These are phyloP conservation scores for Neurospora sp. DNA, from an alignment of 2,329 filamentous ascomycete genomes.

Conservation along the genomic window DNA sequence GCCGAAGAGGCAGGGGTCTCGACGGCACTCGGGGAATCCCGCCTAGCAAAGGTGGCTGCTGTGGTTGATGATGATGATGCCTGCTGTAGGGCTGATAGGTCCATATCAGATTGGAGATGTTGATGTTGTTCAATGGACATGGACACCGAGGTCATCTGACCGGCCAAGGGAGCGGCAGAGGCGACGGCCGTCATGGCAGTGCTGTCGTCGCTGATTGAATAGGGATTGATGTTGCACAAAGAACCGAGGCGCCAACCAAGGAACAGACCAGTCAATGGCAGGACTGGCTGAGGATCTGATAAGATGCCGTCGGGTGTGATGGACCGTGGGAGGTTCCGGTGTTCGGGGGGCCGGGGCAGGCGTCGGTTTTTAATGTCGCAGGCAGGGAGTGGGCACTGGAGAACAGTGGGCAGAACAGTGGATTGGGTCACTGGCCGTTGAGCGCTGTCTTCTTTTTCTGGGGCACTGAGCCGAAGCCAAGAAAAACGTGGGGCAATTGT, in stretches of 20 bases:
- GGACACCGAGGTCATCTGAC: constrained; percentile 1
- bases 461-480: not conserved
- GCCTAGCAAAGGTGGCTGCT: not conserved
- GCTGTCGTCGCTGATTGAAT: not conserved
- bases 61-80: not conserved
- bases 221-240: not conserved
- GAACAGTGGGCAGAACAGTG: not conserved
- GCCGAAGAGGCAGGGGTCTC: constrained; percentile 16
- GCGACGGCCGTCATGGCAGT: not conserved
- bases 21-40: constrained; percentile 9
- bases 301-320: not conserved
- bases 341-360: not conserved
- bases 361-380: not conserved
- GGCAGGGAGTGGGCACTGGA: not conserved
- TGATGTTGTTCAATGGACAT: not conserved
- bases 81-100: not conserved
- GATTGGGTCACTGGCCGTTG: not conserved
- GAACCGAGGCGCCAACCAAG: not conserved
- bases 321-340: not conserved
- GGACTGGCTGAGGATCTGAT: not conserved
- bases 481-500: not conserved
- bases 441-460: not conserved
- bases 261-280: not conserved
- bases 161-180: not conserved
- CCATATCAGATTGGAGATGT: not conserved